Evolutionary conservation across 352 stramenopile genomes (phyloP).

Genomic region (Thraustochytrium striatum): DNA sequence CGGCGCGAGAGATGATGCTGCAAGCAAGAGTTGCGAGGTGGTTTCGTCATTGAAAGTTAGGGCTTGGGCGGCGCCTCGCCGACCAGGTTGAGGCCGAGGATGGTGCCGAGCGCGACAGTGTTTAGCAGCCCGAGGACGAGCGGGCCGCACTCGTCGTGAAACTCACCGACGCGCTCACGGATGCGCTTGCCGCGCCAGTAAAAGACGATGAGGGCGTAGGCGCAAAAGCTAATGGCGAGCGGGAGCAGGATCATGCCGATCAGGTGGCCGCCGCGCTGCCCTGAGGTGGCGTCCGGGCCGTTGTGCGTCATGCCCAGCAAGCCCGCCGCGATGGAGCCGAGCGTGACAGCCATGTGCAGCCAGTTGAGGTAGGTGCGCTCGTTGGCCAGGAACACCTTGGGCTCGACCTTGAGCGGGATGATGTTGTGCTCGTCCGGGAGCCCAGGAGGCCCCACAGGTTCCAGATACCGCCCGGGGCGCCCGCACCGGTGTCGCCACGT

Average conservation of each 20-base stretch:
- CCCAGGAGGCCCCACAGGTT: no score
- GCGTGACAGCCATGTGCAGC: constrained; percentile 68
- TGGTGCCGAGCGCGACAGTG: neutral
- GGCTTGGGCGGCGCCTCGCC: no score
- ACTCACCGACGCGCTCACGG: neutral
- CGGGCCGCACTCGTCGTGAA: neutral
- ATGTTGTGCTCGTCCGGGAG: constrained; percentile 51
- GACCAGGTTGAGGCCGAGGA: neutral
- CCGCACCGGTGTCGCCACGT: neutral
- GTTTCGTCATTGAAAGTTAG: no score
- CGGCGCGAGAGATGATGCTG: no score
- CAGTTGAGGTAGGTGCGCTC: constrained; percentile 72
- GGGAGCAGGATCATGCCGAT: constrained; percentile 64
- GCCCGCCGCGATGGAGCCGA: constrained; percentile 64
- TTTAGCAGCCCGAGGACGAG: neutral
- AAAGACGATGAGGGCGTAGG: constrained; percentile 70
- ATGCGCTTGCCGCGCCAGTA: constrained; percentile 67
- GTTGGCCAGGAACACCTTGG: constrained; percentile 77
- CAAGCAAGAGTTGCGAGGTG: no score
- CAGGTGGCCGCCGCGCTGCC: constrained; percentile 27
- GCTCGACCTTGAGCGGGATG: constrained; percentile 71
- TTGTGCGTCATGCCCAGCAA: constrained; percentile 66
- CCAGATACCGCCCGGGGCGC: neutral
- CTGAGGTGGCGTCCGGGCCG: neutral
- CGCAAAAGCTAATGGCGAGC: constrained; percentile 64